Base-by-base conservation (phyloP, 164 flowering plant genomes). In the Saururus chinensis region DNA sequence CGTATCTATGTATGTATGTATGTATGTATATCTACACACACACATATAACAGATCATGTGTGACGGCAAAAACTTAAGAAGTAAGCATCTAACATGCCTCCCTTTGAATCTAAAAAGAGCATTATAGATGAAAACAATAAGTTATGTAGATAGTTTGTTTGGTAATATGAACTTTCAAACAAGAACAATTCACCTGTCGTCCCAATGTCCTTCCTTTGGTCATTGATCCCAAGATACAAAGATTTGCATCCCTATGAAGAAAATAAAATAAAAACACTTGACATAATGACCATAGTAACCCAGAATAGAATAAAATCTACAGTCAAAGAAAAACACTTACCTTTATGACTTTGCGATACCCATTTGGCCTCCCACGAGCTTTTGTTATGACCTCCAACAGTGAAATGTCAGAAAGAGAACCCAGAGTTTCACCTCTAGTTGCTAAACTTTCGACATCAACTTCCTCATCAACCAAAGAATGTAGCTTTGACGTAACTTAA, bases 291-390 rank as follows among this genome's bases (percentile, higher is more conserved):
- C 49, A 45, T 23, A 55, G 13, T 24, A 1, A 55, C 16, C 56
- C 19, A n/a, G 24, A 2, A 6, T 30, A 30, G 37, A 6, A 30
- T 30, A 30, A 30, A 6, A 30, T 30, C 37, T 30, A 30, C 6
- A 30, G 6, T 30, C 37, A 30, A 30, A 30, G 37, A 30, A 30
- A 30, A 63, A 66, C 19, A 40, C 70, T 19, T 74, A 73, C 99
- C 96, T 93, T 88, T 57, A 93, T 74, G 71, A 90, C 81, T 79
- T 93, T 93, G 41, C 86, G 89, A 66, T 85, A 93, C 67, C 93
- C 99, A 83, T 84, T 87, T 59, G 99, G 91, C 74, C 71, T 83
- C 64, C 97, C 97, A 63, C 75, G 74, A 66, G 88, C 79, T 79
- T 81, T 90, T 42, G 97, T 84, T 57, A 78, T 66, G 60, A 93